Conservation (phyloP, 495 filamentous ascomycete species). For the Neurospora tetrasperma region DNA sequence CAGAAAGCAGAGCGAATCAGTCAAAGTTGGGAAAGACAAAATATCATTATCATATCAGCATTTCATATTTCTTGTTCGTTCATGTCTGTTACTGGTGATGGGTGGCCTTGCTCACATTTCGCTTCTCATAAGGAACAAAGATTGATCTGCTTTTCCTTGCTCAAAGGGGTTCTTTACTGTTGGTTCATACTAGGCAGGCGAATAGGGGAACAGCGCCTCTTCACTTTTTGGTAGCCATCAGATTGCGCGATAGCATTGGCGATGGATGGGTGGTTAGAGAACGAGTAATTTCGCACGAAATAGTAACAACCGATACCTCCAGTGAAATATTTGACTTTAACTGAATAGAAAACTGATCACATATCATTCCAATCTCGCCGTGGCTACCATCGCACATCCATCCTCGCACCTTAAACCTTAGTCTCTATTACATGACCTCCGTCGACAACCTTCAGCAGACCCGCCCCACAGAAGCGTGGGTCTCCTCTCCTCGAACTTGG, state of each 20-base stretch:
- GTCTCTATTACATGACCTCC: no score
- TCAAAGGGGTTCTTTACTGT: not conserved
- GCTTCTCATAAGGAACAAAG: not conserved
- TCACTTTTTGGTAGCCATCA: not conserved
- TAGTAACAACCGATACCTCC: not conserved
- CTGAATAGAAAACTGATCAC: no score
- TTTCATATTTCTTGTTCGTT: not conserved
- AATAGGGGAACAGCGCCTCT: not conserved
- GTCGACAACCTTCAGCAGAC: no score
- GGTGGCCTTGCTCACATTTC: not conserved
- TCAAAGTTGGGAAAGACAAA: not conserved
- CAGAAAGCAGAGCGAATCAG: not conserved
- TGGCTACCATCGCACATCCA: no score
- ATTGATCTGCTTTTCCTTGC: not conserved
- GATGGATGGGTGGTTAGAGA: not conserved
- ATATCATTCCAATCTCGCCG: no score
- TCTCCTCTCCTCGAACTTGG: no score
- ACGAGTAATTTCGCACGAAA: not conserved
- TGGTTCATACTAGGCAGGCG: not conserved
- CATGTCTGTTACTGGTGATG: not conserved
- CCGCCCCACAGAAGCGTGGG: no score
- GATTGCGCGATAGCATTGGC: not conserved
- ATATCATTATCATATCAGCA: not conserved
- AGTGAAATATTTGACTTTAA: no score
- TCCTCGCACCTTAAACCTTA: no score